phyloP scores from a whole-genome alignment of 2,329 filamentous ascomycete species.

The Alternaria sp. region DNA sequence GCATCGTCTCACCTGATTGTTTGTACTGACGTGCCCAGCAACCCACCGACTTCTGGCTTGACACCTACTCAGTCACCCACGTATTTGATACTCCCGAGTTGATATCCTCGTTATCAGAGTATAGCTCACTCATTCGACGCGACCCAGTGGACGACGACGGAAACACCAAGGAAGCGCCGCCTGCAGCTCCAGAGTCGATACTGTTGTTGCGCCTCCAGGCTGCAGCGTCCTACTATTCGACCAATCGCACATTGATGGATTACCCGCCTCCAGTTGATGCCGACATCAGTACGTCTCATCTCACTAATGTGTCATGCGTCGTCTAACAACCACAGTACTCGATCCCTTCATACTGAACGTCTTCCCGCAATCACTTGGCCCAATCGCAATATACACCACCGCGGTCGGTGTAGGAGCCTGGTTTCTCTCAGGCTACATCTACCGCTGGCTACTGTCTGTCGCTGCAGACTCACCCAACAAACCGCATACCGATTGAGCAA shows the following conservation, averaged over 20 bases:
- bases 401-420: conserved; percentile 63
- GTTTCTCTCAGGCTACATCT: conserved; percentile 57
- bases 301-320: neutral
- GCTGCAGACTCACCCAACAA: conserved; percentile 30
- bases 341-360: conserved; percentile 84
- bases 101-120: conserved; percentile 68
- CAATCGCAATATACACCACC: conserved; percentile 72
- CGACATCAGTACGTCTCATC: conserved; percentile 64
- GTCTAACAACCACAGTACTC: conserved; percentile 62
- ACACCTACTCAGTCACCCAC: conserved; percentile 66
- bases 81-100: conserved; percentile 70
- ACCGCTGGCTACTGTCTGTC: conserved; percentile 37
- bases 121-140: conserved; percentile 61
- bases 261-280: conserved; percentile 74
- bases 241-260: conserved; percentile 76
- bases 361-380: conserved; percentile 77
- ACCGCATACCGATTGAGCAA: conserved; percentile 41
- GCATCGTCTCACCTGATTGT: conserved; percentile 1
- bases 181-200: conserved; percentile 54
- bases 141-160: conserved; percentile 8
- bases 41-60: conserved; percentile 79
- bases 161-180: neutral
- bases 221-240: conserved; percentile 84
- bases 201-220: conserved; percentile 77
- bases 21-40: conserved; percentile 63